phyloP scores from a whole-genome alignment of 495 filamentous ascomycete species.

The Penicillium salamii region DNA sequence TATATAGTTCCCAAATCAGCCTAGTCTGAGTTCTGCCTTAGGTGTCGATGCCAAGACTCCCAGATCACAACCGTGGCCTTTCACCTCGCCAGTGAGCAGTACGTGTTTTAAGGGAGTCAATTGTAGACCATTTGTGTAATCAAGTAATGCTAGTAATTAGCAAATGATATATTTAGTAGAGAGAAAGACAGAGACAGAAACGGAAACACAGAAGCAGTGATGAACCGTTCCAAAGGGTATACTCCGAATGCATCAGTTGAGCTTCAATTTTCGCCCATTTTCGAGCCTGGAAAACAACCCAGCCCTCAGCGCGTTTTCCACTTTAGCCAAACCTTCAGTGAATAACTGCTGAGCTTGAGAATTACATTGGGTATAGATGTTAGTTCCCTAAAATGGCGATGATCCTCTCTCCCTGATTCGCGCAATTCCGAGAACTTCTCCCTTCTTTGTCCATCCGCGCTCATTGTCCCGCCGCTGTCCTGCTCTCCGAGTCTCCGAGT shows the following conservation, averaged over 20 bases:
- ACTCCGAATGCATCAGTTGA: too few species aligned
- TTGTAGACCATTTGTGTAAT: neutral
- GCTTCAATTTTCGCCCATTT: too few species aligned
- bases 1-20: neutral
- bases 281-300: too few species aligned
- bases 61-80: neutral
- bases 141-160: too few species aligned
- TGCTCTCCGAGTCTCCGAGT: slow-evolving; percentile 11
- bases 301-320: neutral
- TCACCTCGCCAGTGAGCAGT: neutral
- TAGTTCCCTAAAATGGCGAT: slow-evolving; percentile 11
- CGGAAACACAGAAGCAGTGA: too few species aligned
- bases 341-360: too few species aligned
- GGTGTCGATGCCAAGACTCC: neutral
- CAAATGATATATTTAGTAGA: too few species aligned
- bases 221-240: too few species aligned
- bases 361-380: slow-evolving; percentile 1
- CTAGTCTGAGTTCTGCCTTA: neutral
- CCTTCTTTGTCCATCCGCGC: slow-evolving; percentile 20
- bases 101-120: too few species aligned
- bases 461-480: slow-evolving; percentile 14
- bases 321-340: neutral
- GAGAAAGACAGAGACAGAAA: too few species aligned
- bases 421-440: slow-evolving; percentile 31
- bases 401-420: slow-evolving; percentile 14